A percentile compares a stretch with the other conserved stretches of the same genome.
phyloP scores from a whole-genome alignment of 768 basidiomycete genomes.

The Lentinula aciculospora region DNA sequence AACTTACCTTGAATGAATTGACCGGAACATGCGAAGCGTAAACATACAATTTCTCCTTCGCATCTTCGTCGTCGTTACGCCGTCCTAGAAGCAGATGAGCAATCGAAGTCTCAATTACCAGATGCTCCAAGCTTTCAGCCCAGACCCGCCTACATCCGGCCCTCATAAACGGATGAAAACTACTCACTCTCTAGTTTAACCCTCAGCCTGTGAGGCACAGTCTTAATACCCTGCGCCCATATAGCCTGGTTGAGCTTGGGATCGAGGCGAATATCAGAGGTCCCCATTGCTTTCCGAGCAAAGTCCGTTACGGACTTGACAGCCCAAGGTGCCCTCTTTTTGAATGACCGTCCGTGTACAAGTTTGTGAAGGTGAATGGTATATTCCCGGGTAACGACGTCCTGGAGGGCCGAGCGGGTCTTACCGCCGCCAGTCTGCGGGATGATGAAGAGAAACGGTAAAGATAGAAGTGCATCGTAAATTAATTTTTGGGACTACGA shows the following conservation, averaged over 20 bases:
- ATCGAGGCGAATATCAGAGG: slow-evolving; percentile 88
- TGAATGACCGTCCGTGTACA: slow-evolving; percentile 90
- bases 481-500: not conserved
- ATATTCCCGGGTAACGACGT: slow-evolving; percentile 98
- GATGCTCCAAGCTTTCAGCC: too few relatives aligned
- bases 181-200: slow-evolving; percentile 76
- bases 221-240: slow-evolving; percentile 93
- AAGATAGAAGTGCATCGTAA: not conserved
- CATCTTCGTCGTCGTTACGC: slow-evolving; percentile 98
- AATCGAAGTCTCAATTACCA: not conserved
- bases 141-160: too few relatives aligned
- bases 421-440: slow-evolving; percentile 61
- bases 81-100: slow-evolving; percentile 51
- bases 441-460: not conserved
- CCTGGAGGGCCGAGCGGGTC: slow-evolving; percentile 93
- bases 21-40: slow-evolving; percentile 83
- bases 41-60: slow-evolving; percentile 96
- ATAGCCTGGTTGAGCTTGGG: slow-evolving; percentile 95
- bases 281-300: slow-evolving; percentile 94
- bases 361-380: slow-evolving; percentile 97
- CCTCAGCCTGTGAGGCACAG: slow-evolving; percentile 86
- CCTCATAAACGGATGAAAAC: slow-evolving; percentile 2
- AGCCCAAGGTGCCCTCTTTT: slow-evolving; percentile 96
- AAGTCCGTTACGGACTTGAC: slow-evolving; percentile 93
- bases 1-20: slow-evolving; percentile 74